Conservation (phyloP, 257 asterid genomes). For the Nicotiana attenuata region DNA sequence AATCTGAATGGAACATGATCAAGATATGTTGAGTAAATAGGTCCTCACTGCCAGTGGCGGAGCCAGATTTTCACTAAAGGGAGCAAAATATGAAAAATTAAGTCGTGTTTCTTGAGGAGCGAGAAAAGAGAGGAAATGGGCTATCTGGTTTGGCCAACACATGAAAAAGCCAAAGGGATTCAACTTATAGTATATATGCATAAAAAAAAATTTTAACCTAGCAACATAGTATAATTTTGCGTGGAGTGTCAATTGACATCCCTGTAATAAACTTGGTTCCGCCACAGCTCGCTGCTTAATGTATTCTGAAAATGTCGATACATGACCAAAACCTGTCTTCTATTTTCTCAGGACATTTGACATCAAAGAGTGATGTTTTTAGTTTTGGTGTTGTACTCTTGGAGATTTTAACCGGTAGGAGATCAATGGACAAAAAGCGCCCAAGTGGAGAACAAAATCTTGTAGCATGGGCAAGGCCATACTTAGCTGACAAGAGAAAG, state of each 20-base stretch:
- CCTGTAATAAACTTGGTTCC: too few species aligned
- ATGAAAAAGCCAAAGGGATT: too few species aligned
- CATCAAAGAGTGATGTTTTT: slow-evolving; percentile 85
- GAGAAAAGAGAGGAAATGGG: too few species aligned
- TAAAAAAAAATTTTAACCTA: too few species aligned
- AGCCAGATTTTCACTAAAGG: too few species aligned
- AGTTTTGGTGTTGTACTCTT: slow-evolving; percentile 91
- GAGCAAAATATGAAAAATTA: too few species aligned
- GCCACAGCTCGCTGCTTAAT: too few species aligned
- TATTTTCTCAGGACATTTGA: slow-evolving; percentile 60
- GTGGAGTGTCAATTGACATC: too few species aligned
- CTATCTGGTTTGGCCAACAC: too few species aligned
- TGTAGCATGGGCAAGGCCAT: slow-evolving; percentile 87
- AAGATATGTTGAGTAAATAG: background rate
- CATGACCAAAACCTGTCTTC: background rate
- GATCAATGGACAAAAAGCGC: slow-evolving; percentile 90
- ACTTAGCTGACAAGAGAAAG: slow-evolving; percentile 75
- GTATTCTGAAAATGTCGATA: background rate
- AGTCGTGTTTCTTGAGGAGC: too few species aligned
- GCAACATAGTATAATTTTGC: too few species aligned
- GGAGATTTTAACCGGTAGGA: slow-evolving; percentile 80
- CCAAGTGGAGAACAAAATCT: slow-evolving; percentile 92
- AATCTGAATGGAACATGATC: background rate
- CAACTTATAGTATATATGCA: too few species aligned
- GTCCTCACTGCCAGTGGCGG: background rate